These are phyloP conservation scores for Inga oerstediana DNA, from an alignment of 306 rosid species.

Conservation along the genomic window DNA sequence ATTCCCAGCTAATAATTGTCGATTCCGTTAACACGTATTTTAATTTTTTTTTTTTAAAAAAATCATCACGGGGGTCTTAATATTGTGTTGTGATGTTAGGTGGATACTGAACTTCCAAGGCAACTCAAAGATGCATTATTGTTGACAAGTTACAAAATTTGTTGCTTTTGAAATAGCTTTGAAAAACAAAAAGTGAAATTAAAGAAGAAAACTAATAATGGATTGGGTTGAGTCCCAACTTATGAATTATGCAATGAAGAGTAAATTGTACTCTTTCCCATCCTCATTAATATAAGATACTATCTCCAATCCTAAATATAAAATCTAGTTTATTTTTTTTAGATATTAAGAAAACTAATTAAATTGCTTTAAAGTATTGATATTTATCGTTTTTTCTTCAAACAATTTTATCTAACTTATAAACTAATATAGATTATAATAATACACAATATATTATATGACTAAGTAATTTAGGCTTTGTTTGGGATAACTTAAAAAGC, in stretches of 20 bases:
- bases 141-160: not conserved
- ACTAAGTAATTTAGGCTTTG: too few relatives aligned
- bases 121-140: not conserved
- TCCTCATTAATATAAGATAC: too few relatives aligned
- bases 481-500: too few relatives aligned
- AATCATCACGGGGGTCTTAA: not conserved
- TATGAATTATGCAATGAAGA: too few relatives aligned
- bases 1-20: not conserved
- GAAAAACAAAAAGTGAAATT: not conserved
- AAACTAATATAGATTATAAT: too few relatives aligned
- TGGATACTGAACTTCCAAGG: not conserved
- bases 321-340: fast-evolving
- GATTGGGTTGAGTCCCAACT: not conserved
- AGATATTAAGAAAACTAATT: too few relatives aligned
- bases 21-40: not conserved
- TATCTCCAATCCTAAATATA: too few relatives aligned
- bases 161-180: not conserved
- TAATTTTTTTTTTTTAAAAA: not conserved
- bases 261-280: too few relatives aligned
- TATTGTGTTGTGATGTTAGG: not conserved
- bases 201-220: not conserved
- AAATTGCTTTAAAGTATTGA: too few relatives aligned
- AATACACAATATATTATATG: too few relatives aligned
- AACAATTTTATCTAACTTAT: too few relatives aligned
- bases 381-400: too few relatives aligned